These are phyloP conservation scores for Linaria vulgaris DNA, from an alignment of 257 asterid genomes.

Conservation along the genomic window DNA sequence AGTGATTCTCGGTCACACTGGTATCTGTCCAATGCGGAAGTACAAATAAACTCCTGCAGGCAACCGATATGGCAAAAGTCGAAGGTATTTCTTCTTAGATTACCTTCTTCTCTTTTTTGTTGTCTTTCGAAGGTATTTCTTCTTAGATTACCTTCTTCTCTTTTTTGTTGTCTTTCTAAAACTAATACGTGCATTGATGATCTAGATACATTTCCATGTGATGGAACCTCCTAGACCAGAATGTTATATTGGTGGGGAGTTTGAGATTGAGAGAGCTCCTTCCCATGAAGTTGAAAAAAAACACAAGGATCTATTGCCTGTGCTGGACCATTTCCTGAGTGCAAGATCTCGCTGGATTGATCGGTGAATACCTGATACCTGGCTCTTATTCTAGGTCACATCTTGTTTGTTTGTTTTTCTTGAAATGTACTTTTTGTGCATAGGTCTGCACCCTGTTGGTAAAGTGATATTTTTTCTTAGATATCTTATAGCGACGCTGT, in stretches of 20 bases:
- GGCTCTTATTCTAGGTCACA: constrained; percentile 16
- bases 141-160: not conserved
- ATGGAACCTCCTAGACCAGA: constrained; percentile 46
- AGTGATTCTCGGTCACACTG: constrained; percentile 33
- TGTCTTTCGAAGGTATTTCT: constrained; percentile 31
- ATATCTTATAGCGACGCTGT: too few species aligned
- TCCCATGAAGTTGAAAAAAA: constrained; percentile 56
- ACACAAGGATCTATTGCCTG: constrained; percentile 57
- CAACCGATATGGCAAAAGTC: constrained; percentile 65
- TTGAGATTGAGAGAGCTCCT: constrained; percentile 56
- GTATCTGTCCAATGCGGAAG: constrained; percentile 71
- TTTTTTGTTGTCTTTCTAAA: constrained; percentile 14
- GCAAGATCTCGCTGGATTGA: constrained; percentile 44
- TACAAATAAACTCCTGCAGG: constrained; percentile 55
- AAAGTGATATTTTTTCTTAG: not conserved
- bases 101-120: constrained; percentile 12
- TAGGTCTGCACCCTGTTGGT: constrained; percentile 1
- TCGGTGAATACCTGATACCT: constrained; percentile 35
- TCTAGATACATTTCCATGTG: constrained; percentile 53
- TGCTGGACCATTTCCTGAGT: constrained; percentile 43
- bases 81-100: constrained; percentile 35
- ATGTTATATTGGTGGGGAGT: constrained; percentile 45
- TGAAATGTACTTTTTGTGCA: constrained; percentile 3
- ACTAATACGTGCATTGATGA: constrained; percentile 22
- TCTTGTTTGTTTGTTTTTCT: constrained; percentile 13